Evolutionary conservation across 495 filamentous ascomycete species (phyloP).

Genomic region (Podospora conica): DNA sequence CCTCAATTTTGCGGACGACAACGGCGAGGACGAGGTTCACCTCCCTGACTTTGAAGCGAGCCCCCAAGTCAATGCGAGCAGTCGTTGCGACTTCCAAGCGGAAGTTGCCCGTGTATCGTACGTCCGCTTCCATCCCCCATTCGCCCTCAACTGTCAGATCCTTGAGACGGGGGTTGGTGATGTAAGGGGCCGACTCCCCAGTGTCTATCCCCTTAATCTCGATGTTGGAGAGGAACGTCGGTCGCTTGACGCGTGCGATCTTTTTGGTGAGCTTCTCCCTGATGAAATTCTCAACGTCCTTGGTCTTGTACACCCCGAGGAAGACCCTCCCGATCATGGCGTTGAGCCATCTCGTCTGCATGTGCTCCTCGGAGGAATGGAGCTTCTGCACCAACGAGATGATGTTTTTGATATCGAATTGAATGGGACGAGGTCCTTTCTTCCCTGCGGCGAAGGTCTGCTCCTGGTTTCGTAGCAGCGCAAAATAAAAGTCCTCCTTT

Average conservation of each 20-base stretch:
- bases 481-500: conserved; percentile 98
- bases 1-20: conserved; percentile 77
- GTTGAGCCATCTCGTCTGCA: conserved; percentile 93
- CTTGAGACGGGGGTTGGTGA: conserved; percentile 82
- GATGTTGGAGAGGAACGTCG: conserved; percentile 78
- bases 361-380: conserved; percentile 85
- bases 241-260: conserved; percentile 87
- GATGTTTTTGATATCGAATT: conserved; percentile 79
- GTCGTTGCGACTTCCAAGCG: conserved; percentile 82
- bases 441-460: conserved; percentile 51
- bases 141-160: conserved; percentile 91
- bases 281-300: conserved; percentile 70
- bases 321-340: conserved; percentile 83
- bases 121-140: conserved; percentile 73
- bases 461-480: conserved; percentile 78
- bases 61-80: conserved; percentile 81
- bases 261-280: conserved; percentile 90
- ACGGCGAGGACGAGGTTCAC: conserved; percentile 85
- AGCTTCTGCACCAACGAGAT: conserved; percentile 80
- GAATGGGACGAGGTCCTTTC: conserved; percentile 61
- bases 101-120: conserved; percentile 85
- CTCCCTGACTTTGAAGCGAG: conserved; percentile 82
- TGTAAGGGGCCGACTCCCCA: conserved; percentile 77
- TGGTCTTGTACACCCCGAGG: conserved; percentile 77
- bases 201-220: conserved; percentile 75